Percentiles rank a stretch among this genome's conserved stretches.
These are phyloP conservation scores for Epichloe sp. DNA, from an alignment of 2,329 filamentous ascomycete genomes.

Conservation along the genomic window DNA sequence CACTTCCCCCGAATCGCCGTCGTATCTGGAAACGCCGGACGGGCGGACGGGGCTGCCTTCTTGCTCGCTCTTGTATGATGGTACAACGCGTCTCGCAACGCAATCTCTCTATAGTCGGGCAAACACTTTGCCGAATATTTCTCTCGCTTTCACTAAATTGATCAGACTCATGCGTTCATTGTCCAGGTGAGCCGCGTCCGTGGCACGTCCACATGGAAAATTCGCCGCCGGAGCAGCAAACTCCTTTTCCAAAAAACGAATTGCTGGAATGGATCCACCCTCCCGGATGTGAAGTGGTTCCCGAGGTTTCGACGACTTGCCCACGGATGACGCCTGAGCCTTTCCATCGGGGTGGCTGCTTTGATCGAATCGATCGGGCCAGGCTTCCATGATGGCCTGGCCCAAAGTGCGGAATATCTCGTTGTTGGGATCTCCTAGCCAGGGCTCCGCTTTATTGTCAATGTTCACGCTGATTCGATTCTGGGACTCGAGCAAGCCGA, in stretches of 20 bases:
- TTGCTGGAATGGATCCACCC: conserved; percentile 88
- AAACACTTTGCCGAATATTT: conserved; percentile 85
- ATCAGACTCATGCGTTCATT: conserved; percentile 83
- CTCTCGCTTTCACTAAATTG: conserved; percentile 81
- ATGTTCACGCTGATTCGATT: conserved; percentile 74
- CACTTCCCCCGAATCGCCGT: too few species aligned
- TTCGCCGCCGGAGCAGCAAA: conserved; percentile 85
- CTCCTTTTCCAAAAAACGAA: conserved; percentile 87
- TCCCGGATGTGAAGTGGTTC: conserved; percentile 89
- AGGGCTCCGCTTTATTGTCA: conserved; percentile 88
- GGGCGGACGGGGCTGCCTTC: not conserved
- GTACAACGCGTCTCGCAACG: not conserved
- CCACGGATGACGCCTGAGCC: conserved; percentile 1
- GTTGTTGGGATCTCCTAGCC: conserved; percentile 85
- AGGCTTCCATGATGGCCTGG: conserved; percentile 70
- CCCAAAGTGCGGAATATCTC: conserved; percentile 85
- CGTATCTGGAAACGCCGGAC: not conserved
- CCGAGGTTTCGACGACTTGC: conserved; percentile 20
- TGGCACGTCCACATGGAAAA: conserved; percentile 86
- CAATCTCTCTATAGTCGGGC: conserved; percentile 35
- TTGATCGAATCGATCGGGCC: conserved; percentile 47
- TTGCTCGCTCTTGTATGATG: conserved; percentile 1
- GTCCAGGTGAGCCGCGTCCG: conserved; percentile 84
- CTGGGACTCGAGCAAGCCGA: conserved; percentile 60
- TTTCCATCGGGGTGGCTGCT: conserved; percentile 4